Percentiles rank a stretch among this genome's conserved stretches.
Conservation (phyloP, 805 yeast genomes). For the Suhomyces vadensis region DNA sequence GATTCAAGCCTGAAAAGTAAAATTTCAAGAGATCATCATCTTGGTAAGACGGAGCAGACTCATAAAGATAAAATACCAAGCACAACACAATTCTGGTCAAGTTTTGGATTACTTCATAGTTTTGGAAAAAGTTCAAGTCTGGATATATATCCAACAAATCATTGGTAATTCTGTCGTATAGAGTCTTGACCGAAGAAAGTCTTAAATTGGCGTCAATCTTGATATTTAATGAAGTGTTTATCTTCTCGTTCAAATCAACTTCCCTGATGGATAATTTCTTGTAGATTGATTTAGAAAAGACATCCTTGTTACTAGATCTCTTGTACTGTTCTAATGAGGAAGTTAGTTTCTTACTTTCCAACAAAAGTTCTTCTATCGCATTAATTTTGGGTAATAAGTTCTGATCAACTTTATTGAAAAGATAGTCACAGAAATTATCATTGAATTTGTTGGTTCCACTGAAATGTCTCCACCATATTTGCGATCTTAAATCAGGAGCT, state of each 20-base stretch:
- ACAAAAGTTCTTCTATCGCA: slow-evolving; percentile 1
- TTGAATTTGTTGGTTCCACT: slow-evolving; percentile 6
- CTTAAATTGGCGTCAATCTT: slow-evolving; percentile 1
- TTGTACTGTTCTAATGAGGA: slow-evolving; percentile 1
- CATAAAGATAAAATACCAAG: slow-evolving; percentile 21
- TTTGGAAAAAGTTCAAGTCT: slow-evolving; percentile 21
- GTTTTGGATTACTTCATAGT: slow-evolving; percentile 12
- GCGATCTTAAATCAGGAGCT: slow-evolving; percentile 32
- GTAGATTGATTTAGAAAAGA: not conserved
- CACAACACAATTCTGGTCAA: slow-evolving; percentile 32
- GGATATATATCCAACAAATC: slow-evolving; percentile 23
- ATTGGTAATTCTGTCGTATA: slow-evolving; percentile 12
- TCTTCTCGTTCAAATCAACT: slow-evolving; percentile 1
- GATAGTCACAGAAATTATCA: slow-evolving; percentile 6
- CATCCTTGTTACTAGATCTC: not conserved
- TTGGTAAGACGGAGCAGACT: slow-evolving; percentile 7
- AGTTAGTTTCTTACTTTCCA: slow-evolving; percentile 5
- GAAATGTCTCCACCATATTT: slow-evolving; percentile 48
- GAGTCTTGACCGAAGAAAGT: slow-evolving; percentile 9
- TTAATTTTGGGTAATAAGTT: slow-evolving; percentile 3
- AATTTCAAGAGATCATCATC: slow-evolving; percentile 12
- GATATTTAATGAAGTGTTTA: slow-evolving; percentile 5
- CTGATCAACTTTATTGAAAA: slow-evolving; percentile 4
- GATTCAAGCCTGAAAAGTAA: slow-evolving; percentile 39
- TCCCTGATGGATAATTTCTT: not conserved